Percentiles rank a stretch among this genome's conserved stretches.
phyloP scores from a whole-genome alignment of 2,329 filamentous ascomycete species.

The Neoascochyta sp. region DNA sequence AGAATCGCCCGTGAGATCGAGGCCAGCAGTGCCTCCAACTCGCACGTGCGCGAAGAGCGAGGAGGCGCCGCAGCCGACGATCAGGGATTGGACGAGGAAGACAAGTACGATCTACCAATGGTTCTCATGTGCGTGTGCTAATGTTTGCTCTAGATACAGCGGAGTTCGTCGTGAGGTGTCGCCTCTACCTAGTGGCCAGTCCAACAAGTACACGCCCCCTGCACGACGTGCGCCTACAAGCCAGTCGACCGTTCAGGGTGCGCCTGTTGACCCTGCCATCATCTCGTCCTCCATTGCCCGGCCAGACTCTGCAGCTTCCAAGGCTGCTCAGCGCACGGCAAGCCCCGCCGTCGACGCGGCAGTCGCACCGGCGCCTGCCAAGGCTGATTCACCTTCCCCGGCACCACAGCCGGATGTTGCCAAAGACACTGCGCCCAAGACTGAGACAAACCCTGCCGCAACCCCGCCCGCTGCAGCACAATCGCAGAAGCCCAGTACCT shows the following conservation, averaged over 20 bases:
- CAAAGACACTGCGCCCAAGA: slow-evolving; percentile 15
- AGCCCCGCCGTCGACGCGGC: slow-evolving; percentile 21
- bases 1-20: slow-evolving; percentile 89
- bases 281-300: slow-evolving; percentile 76
- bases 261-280: slow-evolving; percentile 81
- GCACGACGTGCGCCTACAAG: slow-evolving; percentile 75
- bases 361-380: slow-evolving; percentile 14
- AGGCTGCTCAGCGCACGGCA: slow-evolving; percentile 19
- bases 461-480: slow-evolving; percentile 22
- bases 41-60: slow-evolving; percentile 87
- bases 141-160: slow-evolving; percentile 64
- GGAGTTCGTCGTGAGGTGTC: slow-evolving; percentile 76
- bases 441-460: slow-evolving; percentile 16
- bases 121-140: no score
- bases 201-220: slow-evolving; percentile 84
- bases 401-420: slow-evolving; percentile 10
- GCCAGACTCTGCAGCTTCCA: slow-evolving; percentile 37
- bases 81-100: slow-evolving; percentile 76
- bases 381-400: slow-evolving; percentile 4
- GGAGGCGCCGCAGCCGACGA: slow-evolving; percentile 62
- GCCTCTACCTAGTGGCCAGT: slow-evolving; percentile 57
- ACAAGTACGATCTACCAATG: slow-evolving; percentile 71
- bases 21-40: slow-evolving; percentile 65
- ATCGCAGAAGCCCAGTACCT: slow-evolving; percentile 25
- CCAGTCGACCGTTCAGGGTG: slow-evolving; percentile 69